Evolutionary conservation across 2,329 filamentous ascomycete species (phyloP), one percentile per base, ranked within the genome.

Genomic region (Metarhizium anisopliae): DNA sequence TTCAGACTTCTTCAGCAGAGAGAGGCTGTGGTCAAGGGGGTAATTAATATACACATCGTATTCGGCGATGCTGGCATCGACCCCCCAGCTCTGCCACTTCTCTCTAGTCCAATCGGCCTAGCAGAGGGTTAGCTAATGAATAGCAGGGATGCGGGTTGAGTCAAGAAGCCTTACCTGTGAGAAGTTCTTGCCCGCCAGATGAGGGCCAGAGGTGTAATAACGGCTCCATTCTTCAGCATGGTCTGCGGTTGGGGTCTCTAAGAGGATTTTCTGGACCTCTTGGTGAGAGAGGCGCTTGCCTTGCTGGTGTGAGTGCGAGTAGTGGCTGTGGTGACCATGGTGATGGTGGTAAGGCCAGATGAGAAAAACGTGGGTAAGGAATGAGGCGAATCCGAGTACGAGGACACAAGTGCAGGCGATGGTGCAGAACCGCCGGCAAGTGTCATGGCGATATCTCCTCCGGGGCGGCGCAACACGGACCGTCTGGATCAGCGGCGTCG

Each of bases 41-140:
- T 90, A 90, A 69, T 92, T 93, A 65, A 92, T 75, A 62, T 89
- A 92, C 40, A 85, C 80, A 58, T 92, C 86, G 65, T 93, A 94
- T 2, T 86, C 72, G 5, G 82, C 80, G 55, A 93, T 84, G 14
- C 76, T 72, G 2, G 83, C 77, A 56, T 82, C 65, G 57, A 92
- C 72, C 8, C 88, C 87, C 74, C 87, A 88, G 63, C 86, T 80
- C 62, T 84, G 75, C 86, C 89, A 90, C 62, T 78, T 82, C 56
- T 90, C 80, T 61, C 81, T 78, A 0, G 89, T 94, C 88, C 88
- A 93, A 49, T 84, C 70, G 3, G 86, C 87, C 79, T 82, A 62
- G 20, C 7, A 43, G 4, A 20, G 13, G 53, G 56, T 62, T n/a
- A 61, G 58, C 40, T 54, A 13, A 8, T 6, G 11, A 18, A 38